Conservation (phyloP, 129 eudicot genomes). For the Sambucus nigra region DNA sequence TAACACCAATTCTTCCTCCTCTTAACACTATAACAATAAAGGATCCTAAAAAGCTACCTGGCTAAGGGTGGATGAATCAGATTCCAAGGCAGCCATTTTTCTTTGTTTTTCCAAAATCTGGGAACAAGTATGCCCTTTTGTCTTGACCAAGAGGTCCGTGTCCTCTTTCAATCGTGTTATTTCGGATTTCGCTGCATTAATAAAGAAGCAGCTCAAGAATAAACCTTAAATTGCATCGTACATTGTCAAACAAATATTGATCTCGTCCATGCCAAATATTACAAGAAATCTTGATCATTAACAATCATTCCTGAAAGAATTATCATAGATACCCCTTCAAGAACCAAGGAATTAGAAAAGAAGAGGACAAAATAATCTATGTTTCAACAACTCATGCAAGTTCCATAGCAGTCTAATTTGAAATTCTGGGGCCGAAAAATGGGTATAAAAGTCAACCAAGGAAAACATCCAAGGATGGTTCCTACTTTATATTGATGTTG, state of each 20-base stretch:
- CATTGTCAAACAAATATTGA: neutral
- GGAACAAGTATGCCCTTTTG: conserved; percentile 50
- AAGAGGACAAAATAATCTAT: no score
- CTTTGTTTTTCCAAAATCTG: conserved; percentile 61
- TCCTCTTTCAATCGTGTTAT: conserved; percentile 51
- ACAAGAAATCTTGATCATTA: no score
- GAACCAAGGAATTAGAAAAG: neutral
- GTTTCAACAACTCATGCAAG: neutral
- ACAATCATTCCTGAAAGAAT: neutral
- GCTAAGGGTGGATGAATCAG: conserved; percentile 51
- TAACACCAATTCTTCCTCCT: neutral
- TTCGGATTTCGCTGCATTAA: conserved; percentile 51
- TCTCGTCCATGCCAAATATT: neutral
- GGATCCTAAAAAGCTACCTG: conserved; percentile 36
- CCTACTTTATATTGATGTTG: no score
- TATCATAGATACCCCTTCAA: conserved; percentile 3
- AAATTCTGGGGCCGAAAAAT: neutral
- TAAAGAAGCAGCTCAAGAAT: conserved; percentile 12
- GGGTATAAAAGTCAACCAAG: neutral
- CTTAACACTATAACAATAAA: neutral
- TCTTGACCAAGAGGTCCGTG: conserved; percentile 41
- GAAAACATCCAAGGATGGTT: no score
- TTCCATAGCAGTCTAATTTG: neutral
- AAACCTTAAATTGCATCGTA: conserved; percentile 2
- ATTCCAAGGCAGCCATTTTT: conserved; percentile 51